These are phyloP conservation scores for Silene conica DNA, from an alignment of 148 eudicot genomes.

Conservation along the genomic window DNA sequence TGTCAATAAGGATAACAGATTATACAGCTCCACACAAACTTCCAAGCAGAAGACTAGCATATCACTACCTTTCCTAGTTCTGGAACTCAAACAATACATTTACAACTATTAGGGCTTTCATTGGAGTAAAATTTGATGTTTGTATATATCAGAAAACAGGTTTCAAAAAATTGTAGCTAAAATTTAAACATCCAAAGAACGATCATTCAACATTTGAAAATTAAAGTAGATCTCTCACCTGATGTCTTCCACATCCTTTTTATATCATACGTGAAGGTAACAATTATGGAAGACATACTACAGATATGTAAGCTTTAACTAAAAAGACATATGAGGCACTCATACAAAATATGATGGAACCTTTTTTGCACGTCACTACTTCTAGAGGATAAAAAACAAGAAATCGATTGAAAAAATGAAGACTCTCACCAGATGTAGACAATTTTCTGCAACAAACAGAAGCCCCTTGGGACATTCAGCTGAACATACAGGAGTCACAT, in stretches of 20 bases:
- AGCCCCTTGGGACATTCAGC: constrained; percentile 85
- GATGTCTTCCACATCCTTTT: background rate
- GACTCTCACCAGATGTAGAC: constrained; percentile 81
- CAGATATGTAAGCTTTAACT: background rate
- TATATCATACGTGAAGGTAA: background rate
- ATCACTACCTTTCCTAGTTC: background rate
- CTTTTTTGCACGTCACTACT: background rate
- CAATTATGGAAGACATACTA: background rate
- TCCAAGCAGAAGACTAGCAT: background rate
- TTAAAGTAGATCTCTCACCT: background rate
- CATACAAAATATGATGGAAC: background rate
- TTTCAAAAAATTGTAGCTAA: background rate
- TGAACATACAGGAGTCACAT: constrained; percentile 87
- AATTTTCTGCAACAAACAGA: constrained; percentile 88
- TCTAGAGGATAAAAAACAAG: background rate
- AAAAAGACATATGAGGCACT: background rate
- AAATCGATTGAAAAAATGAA: background rate
- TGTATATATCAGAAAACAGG: background rate
- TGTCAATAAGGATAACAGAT: background rate
- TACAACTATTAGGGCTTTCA: background rate
- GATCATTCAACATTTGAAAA: background rate
- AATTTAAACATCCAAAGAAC: background rate
- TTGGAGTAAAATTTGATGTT: background rate
- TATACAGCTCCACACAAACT: background rate
- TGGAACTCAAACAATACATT: background rate